Conservation (phyloP, 2,329 filamentous ascomycete genomes). For the Arthrobotrys entomopaga region DNA sequence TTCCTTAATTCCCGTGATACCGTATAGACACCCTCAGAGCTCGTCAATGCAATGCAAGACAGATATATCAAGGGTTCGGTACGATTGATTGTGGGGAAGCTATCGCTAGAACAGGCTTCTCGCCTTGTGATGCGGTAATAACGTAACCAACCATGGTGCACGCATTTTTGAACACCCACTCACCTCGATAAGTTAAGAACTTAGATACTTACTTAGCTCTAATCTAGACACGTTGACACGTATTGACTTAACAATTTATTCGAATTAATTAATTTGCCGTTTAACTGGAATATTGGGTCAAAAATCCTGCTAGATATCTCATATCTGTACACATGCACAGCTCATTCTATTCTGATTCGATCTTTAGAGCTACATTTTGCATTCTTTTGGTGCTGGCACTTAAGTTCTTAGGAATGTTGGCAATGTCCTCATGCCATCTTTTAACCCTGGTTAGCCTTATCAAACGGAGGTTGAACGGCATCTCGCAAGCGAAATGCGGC, state of each 20-base stretch:
- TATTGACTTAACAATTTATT: too few relatives aligned
- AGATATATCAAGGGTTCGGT: neutral
- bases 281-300: too few relatives aligned
- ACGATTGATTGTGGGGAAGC: constrained; percentile 27
- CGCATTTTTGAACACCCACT: neutral
- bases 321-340: too few relatives aligned
- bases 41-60: constrained; percentile 23
- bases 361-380: constrained; percentile 9
- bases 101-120: neutral
- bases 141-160: neutral
- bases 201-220: too few relatives aligned
- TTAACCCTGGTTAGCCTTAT: constrained; percentile 41
- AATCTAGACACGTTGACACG: too few relatives aligned
- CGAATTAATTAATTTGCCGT: too few relatives aligned
- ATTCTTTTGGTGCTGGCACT: constrained; percentile 17
- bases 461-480: constrained; percentile 47
- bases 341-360: constrained; percentile 9
- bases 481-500: constrained; percentile 34
- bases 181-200: neutral
- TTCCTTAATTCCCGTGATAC: constrained; percentile 20
- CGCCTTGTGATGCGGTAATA: neutral
- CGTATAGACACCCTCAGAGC: constrained; percentile 25
- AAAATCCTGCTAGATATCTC: too few relatives aligned
- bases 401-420: constrained; percentile 27
- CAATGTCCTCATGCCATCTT: constrained; percentile 4